Evolutionary conservation across 2,329 filamentous ascomycete genomes (phyloP), one percentile per base, ranked within the genome.

Genomic region (Triangularia verruculosa): DNA sequence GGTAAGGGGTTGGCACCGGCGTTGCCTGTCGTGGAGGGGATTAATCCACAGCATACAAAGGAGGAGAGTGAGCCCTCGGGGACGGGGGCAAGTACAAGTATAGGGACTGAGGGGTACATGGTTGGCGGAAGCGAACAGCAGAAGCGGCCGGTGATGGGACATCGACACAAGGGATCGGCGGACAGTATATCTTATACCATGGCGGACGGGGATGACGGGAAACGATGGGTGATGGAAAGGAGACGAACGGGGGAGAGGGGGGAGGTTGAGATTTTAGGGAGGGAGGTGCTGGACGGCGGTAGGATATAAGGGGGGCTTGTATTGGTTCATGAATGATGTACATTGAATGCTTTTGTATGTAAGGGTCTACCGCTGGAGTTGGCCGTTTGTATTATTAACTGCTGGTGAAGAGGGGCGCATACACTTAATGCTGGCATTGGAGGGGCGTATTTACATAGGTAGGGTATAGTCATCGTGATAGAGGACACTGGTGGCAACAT

Each of bases 121-220:
- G 32, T 9, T 58, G n/a, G 25, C 20, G 24, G 11, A 22, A 20
- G 7, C 4, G 22, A 28, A 15, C 17, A 25, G 9, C 17, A 25
- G 9, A 11, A 52, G 15, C 71, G 73, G 15, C 73, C 72, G 1
- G 73, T 72, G 6, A 73, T 73, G 71, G 79, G 81, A n/a, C 83
- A 85, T 67, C 76, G 79, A 13, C 78, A 83, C 67, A 82, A 80
- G 67, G 78, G 83, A 57, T 89, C 85, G 54, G 80, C 86, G 1
- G 89, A 91, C 68, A 90, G 87, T 66, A 86, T 92, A 32, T 88
- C 88, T 6, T 92, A 92, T 73, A 80, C 83, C 2, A 82, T 83
- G 65, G 86, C 89, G 72, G 85, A 83, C 62, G 86, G 89, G 70
- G 85, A 84, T 2, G 81, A 82, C 1, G 83, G 84, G 67, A 83